Conservation (phyloP, 805 yeast species). For the Yarrowia sp. region DNA sequence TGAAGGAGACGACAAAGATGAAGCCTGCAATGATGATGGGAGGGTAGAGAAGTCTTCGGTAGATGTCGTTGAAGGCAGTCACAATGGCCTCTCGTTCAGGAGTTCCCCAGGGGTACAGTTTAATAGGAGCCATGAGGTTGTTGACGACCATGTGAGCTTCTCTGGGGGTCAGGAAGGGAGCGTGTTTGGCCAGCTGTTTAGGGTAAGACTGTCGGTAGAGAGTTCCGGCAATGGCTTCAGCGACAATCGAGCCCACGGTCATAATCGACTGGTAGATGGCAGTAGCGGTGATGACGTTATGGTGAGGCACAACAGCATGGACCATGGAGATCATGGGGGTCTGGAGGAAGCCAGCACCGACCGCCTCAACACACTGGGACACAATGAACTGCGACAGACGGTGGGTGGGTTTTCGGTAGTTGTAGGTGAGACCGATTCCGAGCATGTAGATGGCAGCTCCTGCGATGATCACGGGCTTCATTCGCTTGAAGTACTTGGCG, state of each 20-base stretch:
- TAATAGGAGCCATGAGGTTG: conserved; percentile 21
- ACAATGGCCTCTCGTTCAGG: conserved; percentile 40
- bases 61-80: conserved; percentile 37
- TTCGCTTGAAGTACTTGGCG: conserved; percentile 53
- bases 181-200: conserved; percentile 43
- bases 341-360: conserved; percentile 77
- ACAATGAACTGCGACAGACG: conserved; percentile 68
- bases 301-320: conserved; percentile 65
- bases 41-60: conserved; percentile 37
- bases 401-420: conserved; percentile 61
- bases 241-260: conserved; percentile 69
- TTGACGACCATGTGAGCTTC: conserved; percentile 3
- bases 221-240: conserved; percentile 70
- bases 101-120: conserved; percentile 24
- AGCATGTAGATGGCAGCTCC: conserved; percentile 67
- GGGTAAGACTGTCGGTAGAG: conserved; percentile 71
- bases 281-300: conserved; percentile 67
- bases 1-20: conserved; percentile 21
- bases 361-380: conserved; percentile 68
- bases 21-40: conserved; percentile 36
- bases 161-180: conserved; percentile 4
- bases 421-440: conserved; percentile 65
- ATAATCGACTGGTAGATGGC: conserved; percentile 64
- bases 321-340: conserved; percentile 67
- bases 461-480: conserved; percentile 65